phyloP scores from a whole-genome alignment of 1,139 yeast genomes.

The Scheffersomyces cryptocercus region DNA sequence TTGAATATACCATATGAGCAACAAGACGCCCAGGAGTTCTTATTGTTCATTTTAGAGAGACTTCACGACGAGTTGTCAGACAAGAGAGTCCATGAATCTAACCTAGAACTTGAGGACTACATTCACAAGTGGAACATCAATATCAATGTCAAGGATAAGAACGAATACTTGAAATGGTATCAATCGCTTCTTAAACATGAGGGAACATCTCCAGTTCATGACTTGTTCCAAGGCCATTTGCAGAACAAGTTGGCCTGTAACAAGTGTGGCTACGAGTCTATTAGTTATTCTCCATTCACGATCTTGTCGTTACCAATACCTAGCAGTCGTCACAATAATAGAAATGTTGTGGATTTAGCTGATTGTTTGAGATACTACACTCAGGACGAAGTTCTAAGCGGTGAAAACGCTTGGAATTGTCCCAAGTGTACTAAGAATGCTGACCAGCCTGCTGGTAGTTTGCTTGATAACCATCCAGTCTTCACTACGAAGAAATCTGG shows the following conservation, averaged over 20 bases:
- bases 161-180: slow-evolving; percentile 65
- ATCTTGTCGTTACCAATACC: slow-evolving; percentile 73
- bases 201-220: slow-evolving; percentile 67
- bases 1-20: slow-evolving; percentile 70
- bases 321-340: slow-evolving; percentile 18
- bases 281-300: slow-evolving; percentile 60
- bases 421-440: slow-evolving; percentile 55
- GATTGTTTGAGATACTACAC: slow-evolving; percentile 70
- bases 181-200: slow-evolving; percentile 48
- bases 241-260: slow-evolving; percentile 64
- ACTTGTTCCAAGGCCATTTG: slow-evolving; percentile 65
- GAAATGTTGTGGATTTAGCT: slow-evolving; percentile 44
- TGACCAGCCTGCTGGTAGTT: slow-evolving; percentile 6
- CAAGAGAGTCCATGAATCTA: slow-evolving; percentile 18
- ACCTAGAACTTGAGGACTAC: slow-evolving; percentile 23
- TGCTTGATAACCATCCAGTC: slow-evolving; percentile 41
- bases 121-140: slow-evolving; percentile 35
- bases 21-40: slow-evolving; percentile 78
- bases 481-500: slow-evolving; percentile 34
- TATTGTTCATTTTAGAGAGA: slow-evolving; percentile 64
- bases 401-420: slow-evolving; percentile 80
- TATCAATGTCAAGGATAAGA: slow-evolving; percentile 33
- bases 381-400: slow-evolving; percentile 65
- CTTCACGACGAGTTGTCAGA: slow-evolving; percentile 64
- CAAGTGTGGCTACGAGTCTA: slow-evolving; percentile 61